Base-by-base conservation (phyloP, 441 rosid genomes). In the Rhodomyrtus psidioides region DNA sequence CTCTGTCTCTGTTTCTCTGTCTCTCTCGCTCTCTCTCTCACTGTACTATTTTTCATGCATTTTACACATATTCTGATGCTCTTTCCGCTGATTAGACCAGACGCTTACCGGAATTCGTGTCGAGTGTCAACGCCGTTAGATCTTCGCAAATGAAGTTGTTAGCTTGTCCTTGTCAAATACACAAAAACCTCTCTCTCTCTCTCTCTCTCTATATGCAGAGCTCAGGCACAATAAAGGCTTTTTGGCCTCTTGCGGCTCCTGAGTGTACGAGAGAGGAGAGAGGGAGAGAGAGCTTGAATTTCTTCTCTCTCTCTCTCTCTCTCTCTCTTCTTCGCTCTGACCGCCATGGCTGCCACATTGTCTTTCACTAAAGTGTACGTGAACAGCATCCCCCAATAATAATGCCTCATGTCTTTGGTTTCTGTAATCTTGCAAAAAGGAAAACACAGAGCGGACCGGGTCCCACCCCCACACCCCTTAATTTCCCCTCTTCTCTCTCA, bases 91-190 rank as follows among this genome's bases (percentile, higher is more conserved):
- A 91, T 88, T 82, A 82, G 94, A 91, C 89, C 26, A 83, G 54
- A 23, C 84, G 58, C 10, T 81, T 42, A 55, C 90, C 89, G 87
- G 88, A 88, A 65, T 86, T 89, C 87, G 86, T 83, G 90, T 83
- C 88, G 12, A 49, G 90, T 88, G 89, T 91, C 92, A 88, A 90
- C 92, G 91, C 92, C 90, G 92, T 89, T 88, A 51, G 91, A 88
- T 88, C 82, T 90, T 49, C 58, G 17, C n/a, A 79, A 53, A 44
- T 6, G 15, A 83, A 86, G 90, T 84, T 14, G 89, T 88, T 86
- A 82, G 83, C 57, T 87, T 88, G 93, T 90, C 92, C 82, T 55
- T 83, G 90, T 88, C 91, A 70, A 85, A 39, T 12, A 6, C n/a
- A 70, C 79, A 17, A 81, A 65, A 15, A 75, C 55, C 75, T 74